Evolutionary conservation across 306 rosid genomes (phyloP), one percentile per base, ranked within the genome.

Genomic region (Hippophae tibetana): DNA sequence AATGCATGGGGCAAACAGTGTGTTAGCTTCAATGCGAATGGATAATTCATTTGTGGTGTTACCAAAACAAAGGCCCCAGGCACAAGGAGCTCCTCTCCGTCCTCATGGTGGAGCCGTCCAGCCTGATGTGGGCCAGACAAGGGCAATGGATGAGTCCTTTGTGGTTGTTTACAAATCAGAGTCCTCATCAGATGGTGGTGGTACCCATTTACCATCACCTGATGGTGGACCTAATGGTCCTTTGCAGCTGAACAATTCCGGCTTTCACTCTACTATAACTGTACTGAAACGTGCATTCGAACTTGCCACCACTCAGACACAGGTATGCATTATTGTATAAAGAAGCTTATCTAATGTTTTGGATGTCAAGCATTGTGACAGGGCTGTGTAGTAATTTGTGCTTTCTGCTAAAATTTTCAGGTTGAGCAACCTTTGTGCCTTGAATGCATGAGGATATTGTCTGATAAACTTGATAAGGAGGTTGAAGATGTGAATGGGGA

Each of bases 341-440:
- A 47, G 55, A 57, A 66, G 47, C 43, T 52, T 41, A 25, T 47
- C 11, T 48, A 5, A 14, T 44, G 54, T 6, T 5, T 51, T 62
- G 31, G 56, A 38, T 6, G 10, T 54, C 4, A 8, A 26, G 59
- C 50, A 38, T 69, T 43, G 11, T 53, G 68, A 65, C 26, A 3
- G 43, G 57, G 47, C 26, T 42, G 31, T 54, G 44, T n/a, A 56
- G 58, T 65, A 50, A 7, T 67, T 9, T 46, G 48, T 10, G 56
- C 46, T 52, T 63, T 77, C 49, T 67, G 38, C 61, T 26, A 42
- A 59, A 10, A 42, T 74, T 58, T 77, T 42, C 85, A 92, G 99
- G 96, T 88, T 57, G 99, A 92, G 63, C 99, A 92, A 73, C 99
- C 99, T 65, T 70, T 92, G 59, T 92, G 99, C 74, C 90, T 92